Base-by-base conservation (phyloP, 2,329 filamentous ascomycete genomes). In the Capronia coronata region DNA sequence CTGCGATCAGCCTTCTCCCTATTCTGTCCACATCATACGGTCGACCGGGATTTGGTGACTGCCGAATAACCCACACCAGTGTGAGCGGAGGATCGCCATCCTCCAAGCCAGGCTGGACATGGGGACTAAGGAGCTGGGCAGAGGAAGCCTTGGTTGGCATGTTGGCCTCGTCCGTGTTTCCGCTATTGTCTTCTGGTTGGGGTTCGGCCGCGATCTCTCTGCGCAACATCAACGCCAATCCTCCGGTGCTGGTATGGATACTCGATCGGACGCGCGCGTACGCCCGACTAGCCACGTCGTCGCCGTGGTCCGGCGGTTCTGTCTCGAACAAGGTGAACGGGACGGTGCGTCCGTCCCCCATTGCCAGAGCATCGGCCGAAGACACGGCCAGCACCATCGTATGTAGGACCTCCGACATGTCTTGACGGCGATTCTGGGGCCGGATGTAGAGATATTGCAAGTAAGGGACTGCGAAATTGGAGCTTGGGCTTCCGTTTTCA, bases 351-450 rank as follows among this genome's bases (percentile, higher is more conserved):
- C 29, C 29, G 11, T 32, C 7, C 13, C 27, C 18, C 19, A n/a
- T 29, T 19, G 42, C 11, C 6, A 43, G 43, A n/a, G 49, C 57
- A 30, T 56, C 57, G 3, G 56, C 57, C 13, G 43, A 37, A 2
- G 52, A 35, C 7, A 59, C 57, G 14, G 57, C 57, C 21, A 59
- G 46, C 5, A 57, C 49, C 51, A 59, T 51, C 29, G 55, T 55
- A 30, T 59, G 57, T 40, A 59, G 46, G n/a, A 57, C 52, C 27
- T 59, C 57, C 13, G 57, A 56, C 49, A 59, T 55, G 46, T 59
- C 54, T 43, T 59, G 57, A 25, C 57, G 52, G 22, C 57, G 52
- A 22, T 55, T 57, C 32, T 55, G 39, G 2, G 41, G 27, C 5
- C 57, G 44, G 14, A 59, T 41, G 41, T 59, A 59, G 47, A 59